Evolutionary conservation across 176 grass and related monocot species (phyloP), one percentile per base, ranked within the genome.

Genomic region (Aegilops umbellulata): DNA sequence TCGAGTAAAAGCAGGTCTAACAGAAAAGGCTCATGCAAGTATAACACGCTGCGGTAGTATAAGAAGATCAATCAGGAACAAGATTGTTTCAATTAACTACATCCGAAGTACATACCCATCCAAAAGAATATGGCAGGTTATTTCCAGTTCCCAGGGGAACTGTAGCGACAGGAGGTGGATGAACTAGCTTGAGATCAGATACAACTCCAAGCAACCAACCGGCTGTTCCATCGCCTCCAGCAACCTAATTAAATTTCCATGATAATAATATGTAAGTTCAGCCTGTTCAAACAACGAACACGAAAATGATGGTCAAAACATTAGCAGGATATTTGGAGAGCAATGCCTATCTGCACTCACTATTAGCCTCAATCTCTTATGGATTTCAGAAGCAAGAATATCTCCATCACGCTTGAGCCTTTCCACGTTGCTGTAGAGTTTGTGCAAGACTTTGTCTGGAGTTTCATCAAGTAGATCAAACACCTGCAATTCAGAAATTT

Each of bases 121-220:
- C 97, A 88, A 99, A 94, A 73, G 97, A 99, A 93, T 86, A 99
- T 23, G 92, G 94, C 86, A 99, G 78, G 66, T 99, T 99, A 91
- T 99, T 99, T 91, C 97, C 97, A 87, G 97, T 99, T 83, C 97
- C 97, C 34, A 99, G 65, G 73, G 97, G 97, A 84, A 94, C 85
- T 74, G 97, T 96, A 83, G 90, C 92, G 87, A 94, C 58, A 20
- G 97, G 92, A 85, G 94, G 97, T 86, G 97, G 88, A 77, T 88
- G 79, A 86, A 16, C 79, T 82, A 96, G 85, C 82, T 96, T 96
- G 80, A 99, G 92, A 92, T 99, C 92, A 88, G 82, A 96, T 65
- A 96, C 86, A 65, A 99, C 94, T 94, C 97, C 92, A 88, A 99
- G 92, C 74, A 99, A 79, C 97, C 97, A 99, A 77, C 87, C 90